Conservation (phyloP, 345 rosid species). For the Hypericum androsaemum region DNA sequence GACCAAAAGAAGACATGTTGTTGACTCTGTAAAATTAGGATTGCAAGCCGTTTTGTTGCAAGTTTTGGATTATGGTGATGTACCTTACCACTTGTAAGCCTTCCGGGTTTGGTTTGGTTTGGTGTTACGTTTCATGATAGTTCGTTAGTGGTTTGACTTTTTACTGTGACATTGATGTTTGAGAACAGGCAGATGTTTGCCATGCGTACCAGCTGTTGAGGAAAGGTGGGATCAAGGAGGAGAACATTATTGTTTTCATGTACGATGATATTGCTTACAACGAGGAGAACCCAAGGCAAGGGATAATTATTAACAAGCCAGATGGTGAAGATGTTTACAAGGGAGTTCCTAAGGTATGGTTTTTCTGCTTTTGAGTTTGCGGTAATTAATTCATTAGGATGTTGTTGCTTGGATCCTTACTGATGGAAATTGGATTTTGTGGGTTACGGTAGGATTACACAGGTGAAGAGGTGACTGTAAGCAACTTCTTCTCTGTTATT, state of each 20-base stretch:
- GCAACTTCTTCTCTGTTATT: slow-evolving; percentile 66
- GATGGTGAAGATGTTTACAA: slow-evolving; percentile 71
- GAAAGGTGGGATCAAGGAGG: slow-evolving; percentile 87
- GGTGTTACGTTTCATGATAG: background rate
- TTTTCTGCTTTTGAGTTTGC: slow-evolving; percentile 1
- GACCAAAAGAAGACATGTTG: no score
- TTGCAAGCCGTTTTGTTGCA: slow-evolving; percentile 1
- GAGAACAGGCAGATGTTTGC: slow-evolving; percentile 35
- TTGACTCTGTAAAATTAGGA: background rate
- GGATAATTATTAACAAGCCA: slow-evolving; percentile 69
- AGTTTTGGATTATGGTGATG: background rate
- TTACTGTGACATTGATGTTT: no score
- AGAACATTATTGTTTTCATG: slow-evolving; percentile 87
- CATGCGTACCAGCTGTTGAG: slow-evolving; percentile 91
- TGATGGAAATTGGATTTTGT: background rate
- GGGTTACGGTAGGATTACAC: slow-evolving; percentile 68
- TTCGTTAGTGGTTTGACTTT: no score
- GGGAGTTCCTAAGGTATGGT: slow-evolving; percentile 81
- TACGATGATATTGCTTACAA: slow-evolving; percentile 80
- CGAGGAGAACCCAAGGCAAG: slow-evolving; percentile 77
- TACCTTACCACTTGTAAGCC: background rate
- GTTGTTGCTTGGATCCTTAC: background rate
- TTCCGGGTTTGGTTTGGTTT: background rate
- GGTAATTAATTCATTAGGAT: background rate
- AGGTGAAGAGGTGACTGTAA: slow-evolving; percentile 62